Conservation (phyloP, 805 yeast species). For the Myxozyma vanderwaltii region DNA sequence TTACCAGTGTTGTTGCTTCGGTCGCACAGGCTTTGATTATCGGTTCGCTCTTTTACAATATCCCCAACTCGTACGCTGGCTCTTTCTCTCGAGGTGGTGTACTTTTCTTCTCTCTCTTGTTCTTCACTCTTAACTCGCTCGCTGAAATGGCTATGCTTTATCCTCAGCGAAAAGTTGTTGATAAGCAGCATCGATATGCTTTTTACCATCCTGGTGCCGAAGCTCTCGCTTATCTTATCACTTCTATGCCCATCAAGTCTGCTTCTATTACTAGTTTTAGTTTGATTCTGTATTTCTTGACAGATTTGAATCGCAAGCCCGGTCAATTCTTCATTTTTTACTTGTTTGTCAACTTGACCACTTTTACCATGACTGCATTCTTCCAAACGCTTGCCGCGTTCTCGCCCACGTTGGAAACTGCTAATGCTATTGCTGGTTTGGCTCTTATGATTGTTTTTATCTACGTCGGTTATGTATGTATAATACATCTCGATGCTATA, state of each 20-base stretch:
- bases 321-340: conserved; percentile 59
- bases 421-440: conserved; percentile 53
- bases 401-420: conserved; percentile 40
- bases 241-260: conserved; percentile 59
- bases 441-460: conserved; percentile 47
- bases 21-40: conserved; percentile 58
- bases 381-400: conserved; percentile 49
- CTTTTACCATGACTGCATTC: conserved; percentile 59
- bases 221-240: conserved; percentile 61
- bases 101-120: conserved; percentile 57
- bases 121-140: conserved; percentile 50
- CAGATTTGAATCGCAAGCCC: conserved; percentile 53
- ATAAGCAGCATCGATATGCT: conserved; percentile 60
- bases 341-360: conserved; percentile 48
- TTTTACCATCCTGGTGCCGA: conserved; percentile 65
- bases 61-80: conserved; percentile 54
- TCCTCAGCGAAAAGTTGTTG: conserved; percentile 57
- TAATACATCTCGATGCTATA: conserved; percentile 28
- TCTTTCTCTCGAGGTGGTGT: conserved; percentile 67
- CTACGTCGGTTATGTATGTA: conserved; percentile 48
- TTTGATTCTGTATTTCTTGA: conserved; percentile 56
- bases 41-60: conserved; percentile 63
- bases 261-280: conserved; percentile 51
- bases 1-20: conserved; percentile 52
- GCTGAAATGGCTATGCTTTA: conserved; percentile 50